Evolutionary conservation across 2,329 filamentous ascomycete genomes (phyloP), one percentile per base, ranked within the genome.

Genomic region (Samsoniella hepiali): DNA sequence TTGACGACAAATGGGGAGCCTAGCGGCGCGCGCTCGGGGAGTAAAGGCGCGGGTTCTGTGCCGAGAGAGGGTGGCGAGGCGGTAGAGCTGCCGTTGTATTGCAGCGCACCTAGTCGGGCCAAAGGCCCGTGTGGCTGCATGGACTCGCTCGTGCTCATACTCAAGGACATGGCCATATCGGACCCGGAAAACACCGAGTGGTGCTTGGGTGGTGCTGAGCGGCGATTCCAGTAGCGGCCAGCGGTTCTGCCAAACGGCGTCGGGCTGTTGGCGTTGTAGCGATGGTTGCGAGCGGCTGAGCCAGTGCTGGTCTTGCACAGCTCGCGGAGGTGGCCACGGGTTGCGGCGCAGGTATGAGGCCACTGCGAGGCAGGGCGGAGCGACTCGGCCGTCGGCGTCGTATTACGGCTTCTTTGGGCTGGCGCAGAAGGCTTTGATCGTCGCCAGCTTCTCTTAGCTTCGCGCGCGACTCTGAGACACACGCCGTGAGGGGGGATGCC

Each of bases 371-470:
- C 88, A 2, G 81, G 77, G 53, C 77, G 78, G 3, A 76, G 67
- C 29, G 71, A 68, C 60, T 82, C 79, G 0, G 73, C 80, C 10
- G 82, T 87, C 6, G 85, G 85, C 1, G 85, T 88, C 54, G 75
- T 78, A 34, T 63, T 63, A 70, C 82, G 85, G 27, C 82, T 80
- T 69, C 82, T 86, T 69, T 58, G 72, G 7, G 36, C 7, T 13
- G 44, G 58, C 57, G 63, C 66, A 61, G 77, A 73, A 7, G 76
- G 69, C 65, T 81, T 86, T 3, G 84, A 80, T 1, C 86, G 86
- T 71, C 85, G 88, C 87, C 87, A 90, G 69, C 83, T 88, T 70
- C 84, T 79, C 74, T 84, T 88, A 27, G 87, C 83, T 69, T 88
- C 85, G 66, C 87, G 80, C n/a, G 87, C 84, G 45, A 90, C 87